These are phyloP conservation scores for Beauveria scarabaeidicola DNA, from an alignment of 2,329 filamentous ascomycete genomes.

Conservation along the genomic window DNA sequence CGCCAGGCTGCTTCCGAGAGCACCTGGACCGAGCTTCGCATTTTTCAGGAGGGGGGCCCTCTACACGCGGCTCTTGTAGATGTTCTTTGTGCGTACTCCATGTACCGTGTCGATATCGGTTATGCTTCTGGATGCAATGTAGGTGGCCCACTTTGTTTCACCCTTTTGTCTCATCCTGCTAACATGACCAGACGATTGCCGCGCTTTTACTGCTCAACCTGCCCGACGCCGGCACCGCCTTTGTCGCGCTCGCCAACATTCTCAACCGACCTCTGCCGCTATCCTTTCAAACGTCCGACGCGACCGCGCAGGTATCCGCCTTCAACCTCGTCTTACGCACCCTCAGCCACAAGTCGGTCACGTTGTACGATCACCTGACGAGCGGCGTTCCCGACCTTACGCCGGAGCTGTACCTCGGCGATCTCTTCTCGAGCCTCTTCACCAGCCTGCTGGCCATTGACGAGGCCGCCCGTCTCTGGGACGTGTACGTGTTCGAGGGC, in stretches of 20 bases:
- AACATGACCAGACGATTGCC: constrained; percentile 51
- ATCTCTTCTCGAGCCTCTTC: constrained; percentile 57
- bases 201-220: constrained; percentile 67
- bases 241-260: constrained; percentile 66
- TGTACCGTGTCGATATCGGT: constrained; percentile 76
- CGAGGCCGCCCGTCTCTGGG: constrained; percentile 66
- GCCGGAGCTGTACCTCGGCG: constrained; percentile 46
- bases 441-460: constrained; percentile 57
- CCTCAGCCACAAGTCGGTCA: constrained; percentile 54
- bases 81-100: constrained; percentile 68
- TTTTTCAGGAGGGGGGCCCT: constrained; percentile 60
- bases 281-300: constrained; percentile 65
- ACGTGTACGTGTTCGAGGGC: constrained; percentile 75
- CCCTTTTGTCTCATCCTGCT: constrained; percentile 8
- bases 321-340: constrained; percentile 63
- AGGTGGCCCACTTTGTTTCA: constrained; percentile 27
- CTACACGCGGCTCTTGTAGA: constrained; percentile 61
- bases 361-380: constrained; percentile 56
- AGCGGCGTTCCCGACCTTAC: constrained; percentile 36
- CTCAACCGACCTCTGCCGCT: constrained; percentile 68
- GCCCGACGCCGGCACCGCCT: constrained; percentile 52
- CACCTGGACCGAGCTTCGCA: constrained; percentile 64
- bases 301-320: constrained; percentile 57
- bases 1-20: constrained; percentile 51
- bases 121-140: constrained; percentile 69